Evolutionary conservation across 805 yeast species (phyloP).

Genomic region (Kazachstania kunashirensis): DNA sequence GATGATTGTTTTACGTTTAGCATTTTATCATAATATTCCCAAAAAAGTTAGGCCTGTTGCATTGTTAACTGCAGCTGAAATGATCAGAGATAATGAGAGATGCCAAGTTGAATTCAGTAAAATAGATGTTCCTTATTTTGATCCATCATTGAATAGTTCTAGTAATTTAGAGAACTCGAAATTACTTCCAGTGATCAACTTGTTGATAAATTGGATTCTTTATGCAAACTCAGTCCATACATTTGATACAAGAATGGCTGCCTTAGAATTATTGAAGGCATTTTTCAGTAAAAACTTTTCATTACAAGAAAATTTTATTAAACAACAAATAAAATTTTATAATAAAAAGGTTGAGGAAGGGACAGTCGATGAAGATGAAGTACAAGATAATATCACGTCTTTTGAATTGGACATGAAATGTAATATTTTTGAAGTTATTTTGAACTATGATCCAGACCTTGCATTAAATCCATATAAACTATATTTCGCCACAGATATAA

Average conservation of each 20-base stretch:
- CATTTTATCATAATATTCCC: slow-evolving; percentile 58
- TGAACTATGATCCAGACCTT: slow-evolving; percentile 65
- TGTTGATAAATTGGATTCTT: slow-evolving; percentile 76
- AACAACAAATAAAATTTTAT: slow-evolving; percentile 50
- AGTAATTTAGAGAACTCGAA: slow-evolving; percentile 12
- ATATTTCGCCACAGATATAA: slow-evolving; percentile 70
- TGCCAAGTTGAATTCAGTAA: slow-evolving; percentile 65
- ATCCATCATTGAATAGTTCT: slow-evolving; percentile 42
- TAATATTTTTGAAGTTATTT: slow-evolving; percentile 59
- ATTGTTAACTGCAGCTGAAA: slow-evolving; percentile 64
- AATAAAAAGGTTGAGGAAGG: slow-evolving; percentile 11
- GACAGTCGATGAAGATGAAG: slow-evolving; percentile 11
- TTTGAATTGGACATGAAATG: neutral
- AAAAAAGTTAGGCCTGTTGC: slow-evolving; percentile 58
- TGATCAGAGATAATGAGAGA: slow-evolving; percentile 55
- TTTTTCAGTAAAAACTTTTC: slow-evolving; percentile 56
- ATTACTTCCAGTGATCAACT: slow-evolving; percentile 59
- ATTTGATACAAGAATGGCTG: slow-evolving; percentile 72
- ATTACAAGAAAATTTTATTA: slow-evolving; percentile 52
- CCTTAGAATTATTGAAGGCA: slow-evolving; percentile 56
- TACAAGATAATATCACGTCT: slow-evolving; percentile 4
- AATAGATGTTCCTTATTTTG: slow-evolving; percentile 88
- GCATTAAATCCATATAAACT: slow-evolving; percentile 75
- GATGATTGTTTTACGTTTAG: slow-evolving; percentile 55
- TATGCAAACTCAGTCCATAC: slow-evolving; percentile 71